These are phyloP conservation scores for Cicer judaicum DNA, from an alignment of 306 rosid genomes.

Conservation along the genomic window DNA sequence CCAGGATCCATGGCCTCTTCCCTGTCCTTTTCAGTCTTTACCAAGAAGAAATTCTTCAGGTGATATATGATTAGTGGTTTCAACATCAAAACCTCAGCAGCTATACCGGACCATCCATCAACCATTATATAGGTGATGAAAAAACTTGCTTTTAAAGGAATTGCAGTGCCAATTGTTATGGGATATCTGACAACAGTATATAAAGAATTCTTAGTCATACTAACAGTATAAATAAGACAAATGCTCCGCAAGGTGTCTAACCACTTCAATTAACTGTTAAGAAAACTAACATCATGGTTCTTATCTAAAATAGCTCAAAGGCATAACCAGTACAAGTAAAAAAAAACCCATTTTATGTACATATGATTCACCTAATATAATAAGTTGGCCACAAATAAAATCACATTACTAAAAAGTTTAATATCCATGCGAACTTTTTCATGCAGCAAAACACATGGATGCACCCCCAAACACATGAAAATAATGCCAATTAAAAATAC, in stretches of 20 bases:
- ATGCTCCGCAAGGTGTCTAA: constrained; percentile 8
- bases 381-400: constrained; percentile 9
- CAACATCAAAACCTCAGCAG: constrained; percentile 95
- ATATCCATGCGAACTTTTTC: not conserved
- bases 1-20: constrained; percentile 99
- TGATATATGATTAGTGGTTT: constrained; percentile 86
- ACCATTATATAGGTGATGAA: constrained; percentile 97
- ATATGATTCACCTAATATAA: not conserved
- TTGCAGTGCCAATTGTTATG: constrained; percentile 75
- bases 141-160: constrained; percentile 97
- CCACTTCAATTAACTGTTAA: constrained; percentile 10
- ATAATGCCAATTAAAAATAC: constrained; percentile 20
- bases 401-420: constrained; percentile 14
- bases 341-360: not conserved
- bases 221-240: constrained; percentile 5
- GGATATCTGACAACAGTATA: constrained; percentile 73
- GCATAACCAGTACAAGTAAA: constrained; percentile 27
- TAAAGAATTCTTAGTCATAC: constrained; percentile 11
- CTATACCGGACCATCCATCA: constrained; percentile 99
- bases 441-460: constrained; percentile 11
- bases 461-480: constrained; percentile 29
- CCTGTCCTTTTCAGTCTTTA: constrained; percentile 95
- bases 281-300: not conserved
- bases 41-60: constrained; percentile 92
- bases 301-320: constrained; percentile 38